Conservation (phyloP, 306 rosid genomes). For the Gynostemma pentaphyllum region DNA sequence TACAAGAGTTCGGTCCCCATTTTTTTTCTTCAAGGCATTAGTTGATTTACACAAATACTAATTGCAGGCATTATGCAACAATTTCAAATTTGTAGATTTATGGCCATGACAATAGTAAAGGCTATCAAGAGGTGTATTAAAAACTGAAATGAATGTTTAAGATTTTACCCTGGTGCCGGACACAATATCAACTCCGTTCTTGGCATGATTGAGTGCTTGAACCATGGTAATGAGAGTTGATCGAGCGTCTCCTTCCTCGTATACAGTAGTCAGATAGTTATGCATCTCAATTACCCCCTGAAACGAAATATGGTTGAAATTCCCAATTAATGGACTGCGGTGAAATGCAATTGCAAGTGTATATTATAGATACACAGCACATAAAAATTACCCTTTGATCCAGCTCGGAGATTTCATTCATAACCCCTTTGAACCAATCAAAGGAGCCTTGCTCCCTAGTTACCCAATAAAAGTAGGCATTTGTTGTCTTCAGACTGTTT, state of each 20-base stretch:
- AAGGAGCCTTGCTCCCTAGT: slow-evolving; percentile 98
- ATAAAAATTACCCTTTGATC: slow-evolving; percentile 72
- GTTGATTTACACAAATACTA: neutral
- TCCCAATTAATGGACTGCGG: neutral
- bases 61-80: neutral
- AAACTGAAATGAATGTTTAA: neutral
- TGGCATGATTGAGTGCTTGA: slow-evolving; percentile 99
- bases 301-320: neutral
- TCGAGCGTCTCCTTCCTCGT: slow-evolving; percentile 98
- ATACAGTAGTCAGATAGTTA: slow-evolving; percentile 96
- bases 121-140: neutral
- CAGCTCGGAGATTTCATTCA: slow-evolving; percentile 93
- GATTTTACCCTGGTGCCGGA: slow-evolving; percentile 84
- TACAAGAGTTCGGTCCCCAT: no score
- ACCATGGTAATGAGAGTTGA: slow-evolving; percentile 99
- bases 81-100: neutral
- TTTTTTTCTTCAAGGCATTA: neutral
- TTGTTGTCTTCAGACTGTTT: slow-evolving; percentile 74
- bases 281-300: slow-evolving; percentile 99
- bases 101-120: neutral
- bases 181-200: slow-evolving; percentile 95
- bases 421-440: slow-evolving; percentile 99
- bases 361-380: neutral
- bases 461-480: slow-evolving; percentile 96
- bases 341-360: neutral